Evolutionary conservation across 192 early-diverging fungal species (phyloP), one percentile per base, ranked within the genome.

Genomic region (Coemansia sp.): DNA sequence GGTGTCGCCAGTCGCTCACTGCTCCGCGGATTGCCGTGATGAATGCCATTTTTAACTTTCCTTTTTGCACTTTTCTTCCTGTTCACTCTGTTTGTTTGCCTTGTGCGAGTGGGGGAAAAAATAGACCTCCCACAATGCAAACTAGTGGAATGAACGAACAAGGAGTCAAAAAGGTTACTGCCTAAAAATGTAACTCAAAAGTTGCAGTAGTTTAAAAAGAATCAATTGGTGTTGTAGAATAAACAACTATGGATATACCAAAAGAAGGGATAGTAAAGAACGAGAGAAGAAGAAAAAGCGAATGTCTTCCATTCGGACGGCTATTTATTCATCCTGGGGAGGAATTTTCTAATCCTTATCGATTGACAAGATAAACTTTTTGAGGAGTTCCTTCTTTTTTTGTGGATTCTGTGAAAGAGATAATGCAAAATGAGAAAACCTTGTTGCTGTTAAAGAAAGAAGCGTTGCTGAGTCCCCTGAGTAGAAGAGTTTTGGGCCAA

Each of bases 171-270:
- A 23, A 54, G 52, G 52, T 54, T 57, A 71, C 79, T 76, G 75
- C 79, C 79, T 76, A 82, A 82, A 82, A 82, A 74, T 67, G 79
- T 61, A 52, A n/a, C 47, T 7, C 40, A 66, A 82, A 82, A 82
- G 79, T 82, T 82, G 79, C 75, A 76, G 79, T 71, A 65, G 58
- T 69, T 82, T 80, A 72, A 76, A 76, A 71, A 63, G 41, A 61
- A 49, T 47, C 45, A 15, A 43, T 11, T n/a, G 26, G 3, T 26
- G 26, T 26, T 26, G 26, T 26, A 26, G 26, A 26, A 26, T 26
- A 53, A 52, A 47, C 6, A 67, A 56, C 21, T n/a, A 61, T 41
- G 43, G 4, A 18, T 50, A 3, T 18, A n/a, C n/a, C n/a, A n/a
- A 0, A 5, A 50, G 11, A 26, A 10, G 47, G 56, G 13, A 32